These are phyloP conservation scores for Vanrija sp. DNA, from an alignment of 1,284 basidiomycete genomes.

Conservation along the genomic window DNA sequence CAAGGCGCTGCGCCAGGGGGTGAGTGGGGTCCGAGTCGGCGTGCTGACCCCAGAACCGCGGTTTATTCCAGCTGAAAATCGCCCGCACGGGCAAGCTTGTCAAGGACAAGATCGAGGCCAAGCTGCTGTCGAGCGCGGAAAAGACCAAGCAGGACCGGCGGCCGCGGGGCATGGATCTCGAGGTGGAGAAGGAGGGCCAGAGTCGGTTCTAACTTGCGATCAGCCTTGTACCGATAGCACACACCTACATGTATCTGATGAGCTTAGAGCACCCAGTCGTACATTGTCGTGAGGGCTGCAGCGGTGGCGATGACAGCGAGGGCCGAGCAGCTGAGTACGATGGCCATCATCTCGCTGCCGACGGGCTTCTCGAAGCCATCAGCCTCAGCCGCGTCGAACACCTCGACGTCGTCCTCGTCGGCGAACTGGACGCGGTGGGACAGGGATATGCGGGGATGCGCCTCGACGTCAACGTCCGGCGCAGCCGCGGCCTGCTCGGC, in stretches of 20 bases:
- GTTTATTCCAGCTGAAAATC: constrained; percentile 47
- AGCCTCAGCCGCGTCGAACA: constrained; percentile 9
- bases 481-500: neutral
- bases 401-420: neutral
- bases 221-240: neutral
- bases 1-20: constrained; percentile 40
- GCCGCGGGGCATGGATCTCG: constrained; percentile 34
- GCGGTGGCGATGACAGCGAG: constrained; percentile 29
- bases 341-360: constrained; percentile 26
- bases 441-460: neutral
- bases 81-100: constrained; percentile 43
- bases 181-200: constrained; percentile 45
- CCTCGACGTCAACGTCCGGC: neutral
- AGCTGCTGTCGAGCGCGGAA: constrained; percentile 24
- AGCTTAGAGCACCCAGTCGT: constrained; percentile 39
- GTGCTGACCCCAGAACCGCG: constrained; percentile 22
- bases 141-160: constrained; percentile 18
- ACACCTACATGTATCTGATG: neutral
- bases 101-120: constrained; percentile 44
- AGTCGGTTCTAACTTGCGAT: constrained; percentile 24
- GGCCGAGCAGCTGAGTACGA: constrained; percentile 22
- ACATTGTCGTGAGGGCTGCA: constrained; percentile 40
- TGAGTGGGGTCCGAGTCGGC: constrained; percentile 9
- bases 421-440: constrained; percentile 10
- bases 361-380: constrained; percentile 32